Conservation (phyloP, 1,139 yeast species). For the Zygoascus sp. region DNA sequence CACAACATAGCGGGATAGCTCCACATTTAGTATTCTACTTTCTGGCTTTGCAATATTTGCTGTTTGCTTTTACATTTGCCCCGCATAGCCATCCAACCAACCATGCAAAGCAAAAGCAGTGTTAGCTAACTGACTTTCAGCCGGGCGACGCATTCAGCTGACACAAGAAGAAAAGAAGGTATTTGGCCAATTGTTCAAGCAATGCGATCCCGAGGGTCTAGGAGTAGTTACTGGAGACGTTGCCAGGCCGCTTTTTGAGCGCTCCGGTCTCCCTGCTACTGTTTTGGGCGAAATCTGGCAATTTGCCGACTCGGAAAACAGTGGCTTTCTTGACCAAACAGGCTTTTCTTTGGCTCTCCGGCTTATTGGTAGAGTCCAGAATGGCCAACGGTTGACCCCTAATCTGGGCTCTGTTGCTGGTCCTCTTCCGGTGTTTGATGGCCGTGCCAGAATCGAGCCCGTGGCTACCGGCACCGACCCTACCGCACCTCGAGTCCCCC, state of each 20-base stretch:
- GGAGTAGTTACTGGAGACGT: constrained; percentile 89
- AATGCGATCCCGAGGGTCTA: constrained; percentile 71
- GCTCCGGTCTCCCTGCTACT: constrained; percentile 76
- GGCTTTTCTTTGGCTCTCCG: constrained; percentile 87
- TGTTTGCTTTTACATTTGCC: not conserved
- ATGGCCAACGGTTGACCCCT: constrained; percentile 54
- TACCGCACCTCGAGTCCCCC: constrained; percentile 45
- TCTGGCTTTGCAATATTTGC: no score
- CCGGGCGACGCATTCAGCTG: constrained; percentile 33
- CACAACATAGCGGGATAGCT: no score
- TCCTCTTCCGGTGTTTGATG: constrained; percentile 43
- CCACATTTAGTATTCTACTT: no score
- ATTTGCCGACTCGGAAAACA: constrained; percentile 75
- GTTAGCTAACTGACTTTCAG: constrained; percentile 3
- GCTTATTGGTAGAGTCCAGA: constrained; percentile 82
- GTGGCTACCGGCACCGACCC: constrained; percentile 19
- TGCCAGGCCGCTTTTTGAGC: constrained; percentile 81
- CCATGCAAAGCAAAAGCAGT: no score
- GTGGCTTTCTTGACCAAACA: constrained; percentile 76
- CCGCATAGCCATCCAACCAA: no score
- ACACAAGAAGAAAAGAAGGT: constrained; percentile 74
- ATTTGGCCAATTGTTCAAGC: constrained; percentile 69
- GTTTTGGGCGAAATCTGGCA: constrained; percentile 92
- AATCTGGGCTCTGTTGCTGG: constrained; percentile 49
- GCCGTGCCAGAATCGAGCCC: constrained; percentile 21